Base-by-base conservation (phyloP, 768 basidiomycete genomes). In the Tricholoma terreum region DNA sequence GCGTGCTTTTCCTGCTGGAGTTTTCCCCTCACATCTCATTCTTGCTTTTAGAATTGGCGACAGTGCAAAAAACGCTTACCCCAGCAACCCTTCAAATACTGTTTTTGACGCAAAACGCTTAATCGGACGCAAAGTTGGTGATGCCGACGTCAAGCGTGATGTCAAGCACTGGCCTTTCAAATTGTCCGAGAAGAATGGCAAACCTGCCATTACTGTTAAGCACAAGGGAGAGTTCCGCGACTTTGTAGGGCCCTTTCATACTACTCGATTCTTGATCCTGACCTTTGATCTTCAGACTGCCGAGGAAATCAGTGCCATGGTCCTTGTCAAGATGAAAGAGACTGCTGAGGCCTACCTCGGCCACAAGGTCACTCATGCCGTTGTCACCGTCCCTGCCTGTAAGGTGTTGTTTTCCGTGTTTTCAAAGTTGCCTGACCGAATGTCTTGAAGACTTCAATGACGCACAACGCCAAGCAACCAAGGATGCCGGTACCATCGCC, bases 381-480 rank as follows among this genome's bases (percentile, higher is more conserved):
- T 98, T 50, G 92, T 98, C 71, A 98, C 96, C 50, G 96, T 98
- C 71, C 96, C 96, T 48, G 95, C 95, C 55, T 97, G 89, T 90
- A 59, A 61, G 87, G 75, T 48, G 27, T 45, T 22, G 4, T 24
- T 6, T 15, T 8, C 46, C 27, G 24, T 30, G 22, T 12, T 46
- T 33, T 61, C 19, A 27, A 27, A 6, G 54, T 51, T 35, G 34
- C 59, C 30, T 50, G 9, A 50, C 61, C 68, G 21, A 15, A 50
- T 19, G 6, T 15, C 67, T 43, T 36, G 0, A 42, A 88, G 86
- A 95, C 83, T 97, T 96, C 86, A 98, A 98, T 73, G 95, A 98
- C 78, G 94, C 96, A 67, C 96, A 98, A 76, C 92, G 95, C 71
- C 96, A 98, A 73, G 96, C 96, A 14, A 98, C 96, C 76, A 98